These are phyloP conservation scores for Blastobotrys parvus DNA, from an alignment of 805 yeast species.

Conservation along the genomic window DNA sequence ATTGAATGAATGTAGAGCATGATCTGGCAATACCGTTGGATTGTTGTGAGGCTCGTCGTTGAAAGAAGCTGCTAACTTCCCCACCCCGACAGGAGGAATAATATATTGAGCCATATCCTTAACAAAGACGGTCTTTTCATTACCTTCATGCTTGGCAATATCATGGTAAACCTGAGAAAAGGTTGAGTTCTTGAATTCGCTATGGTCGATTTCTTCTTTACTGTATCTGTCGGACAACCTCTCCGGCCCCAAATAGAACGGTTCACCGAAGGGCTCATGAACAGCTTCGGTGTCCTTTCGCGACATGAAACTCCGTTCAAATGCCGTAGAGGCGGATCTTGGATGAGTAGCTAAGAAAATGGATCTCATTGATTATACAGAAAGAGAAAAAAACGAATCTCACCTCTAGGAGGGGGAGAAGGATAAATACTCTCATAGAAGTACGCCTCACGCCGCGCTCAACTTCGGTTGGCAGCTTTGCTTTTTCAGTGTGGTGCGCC, in stretches of 20 bases:
- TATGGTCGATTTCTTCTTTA: conserved; percentile 7
- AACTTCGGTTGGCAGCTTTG: no score
- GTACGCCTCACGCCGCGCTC: no score
- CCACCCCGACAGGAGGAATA: conserved; percentile 16
- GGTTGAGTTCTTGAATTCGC: conserved; percentile 11
- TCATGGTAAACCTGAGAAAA: conserved; percentile 13
- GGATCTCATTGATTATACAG: neutral
- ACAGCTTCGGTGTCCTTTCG: conserved; percentile 15
- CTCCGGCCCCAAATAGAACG: conserved; percentile 22
- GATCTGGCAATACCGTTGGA: conserved; percentile 19
- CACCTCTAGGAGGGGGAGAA: no score
- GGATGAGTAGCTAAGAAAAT: conserved; percentile 20
- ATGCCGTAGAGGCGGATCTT: conserved; percentile 21
- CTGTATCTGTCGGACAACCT: conserved; percentile 17
- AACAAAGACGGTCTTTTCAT: conserved; percentile 14
- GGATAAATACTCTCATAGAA: no score
- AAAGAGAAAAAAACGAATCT: no score
- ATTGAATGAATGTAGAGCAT: conserved; percentile 11
- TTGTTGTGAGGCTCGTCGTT: conserved; percentile 2
- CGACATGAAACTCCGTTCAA: conserved; percentile 21
- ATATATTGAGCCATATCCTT: conserved; percentile 24
- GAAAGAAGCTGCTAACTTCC: conserved; percentile 10
- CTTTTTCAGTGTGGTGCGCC: no score
- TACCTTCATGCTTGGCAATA: conserved; percentile 3
- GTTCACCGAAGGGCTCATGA: conserved; percentile 25